Evolutionary conservation across 169 alveolate genomes (phyloP), one percentile per base, ranked within the genome.

Genomic region (Eimeria falciformis): DNA sequence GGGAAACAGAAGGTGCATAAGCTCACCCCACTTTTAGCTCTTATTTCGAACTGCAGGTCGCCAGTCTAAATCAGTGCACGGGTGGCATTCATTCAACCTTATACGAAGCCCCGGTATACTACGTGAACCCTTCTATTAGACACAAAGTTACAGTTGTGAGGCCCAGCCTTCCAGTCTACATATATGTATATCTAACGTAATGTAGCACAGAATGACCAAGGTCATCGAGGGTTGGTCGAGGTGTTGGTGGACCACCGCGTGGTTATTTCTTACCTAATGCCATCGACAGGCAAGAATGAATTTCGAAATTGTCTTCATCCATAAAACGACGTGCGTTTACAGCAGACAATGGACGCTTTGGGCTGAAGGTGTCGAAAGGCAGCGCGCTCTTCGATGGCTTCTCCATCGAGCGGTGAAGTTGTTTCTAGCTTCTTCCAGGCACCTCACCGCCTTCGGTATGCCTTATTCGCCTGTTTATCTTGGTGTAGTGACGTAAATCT

Each of bases 81-180:
- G 93, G 46, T 33, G 93, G 90, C 62, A 56, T 25, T 3, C 75
- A 82, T 5, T 1, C 58, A 14, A 45, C 45, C 40, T 55, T 89
- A 18, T 9, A 56, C 2, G 84, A 89, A 45, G 77, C 69, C 46
- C 86, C 77, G 0, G 29, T 89, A 21, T 77, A 69, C n/a, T 89
- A 89, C 90, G 23, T 92, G 0, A 73, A 92, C 58, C 95, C 95
- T 0, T 27, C 81, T 18, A 75, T 92, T 50, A 89, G 95, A 1
- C 93, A 92, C 68, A 33, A 92, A 58, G 14, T 92, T 18, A 84
- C 90, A 1, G 91, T 92, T 0, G 95, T 92, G 47, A 77, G 90
- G 5, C 5, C 81, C 50, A 11, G 14, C 2, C 37, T 0, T n/a
- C 23, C 4, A 12, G 18, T 21, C 21, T 14, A 33, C 40, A 2